Base-by-base conservation (phyloP, 345 rosid genomes). In the Eucalyptus regnans region DNA sequence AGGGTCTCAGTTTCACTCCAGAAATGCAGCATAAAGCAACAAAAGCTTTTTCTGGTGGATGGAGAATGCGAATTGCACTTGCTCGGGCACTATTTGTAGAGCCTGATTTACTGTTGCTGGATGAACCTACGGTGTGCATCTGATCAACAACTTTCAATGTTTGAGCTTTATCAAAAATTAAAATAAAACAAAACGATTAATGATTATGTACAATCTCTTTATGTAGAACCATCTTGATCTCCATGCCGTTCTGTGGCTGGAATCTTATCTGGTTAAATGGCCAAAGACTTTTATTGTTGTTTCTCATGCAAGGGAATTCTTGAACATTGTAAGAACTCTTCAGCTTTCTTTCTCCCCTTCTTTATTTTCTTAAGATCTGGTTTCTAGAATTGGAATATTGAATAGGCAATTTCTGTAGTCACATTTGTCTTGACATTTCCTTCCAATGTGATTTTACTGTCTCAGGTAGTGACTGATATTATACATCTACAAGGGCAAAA, bases 21-120 rank as follows among this genome's bases (percentile, higher is more conserved):
- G 99, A 98, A 88, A 98, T 98, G 99, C 98, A 95, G 94, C 88
- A 76, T 89, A 96, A 92, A 91, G 89, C 98, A 56, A 98, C 99
- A 51, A 98, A 94, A 93, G 89, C 96, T 10, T 97, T 98, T 92
- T 98, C 99, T 90, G 99, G 99, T 90, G 99, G 99, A 92, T 98
- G 99, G 99, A 94, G 99, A 64, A 98, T 98, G 99, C 93, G 99
- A 92, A 96, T 98, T 88, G 99, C 99, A 86, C 96, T 98, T 91
- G 99, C 99, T 86, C 99, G 98, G 88, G 99, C 98, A 1, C 91
- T 98, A 88, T 98, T 94, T 92, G 93, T 98, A 79, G 99, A 98
- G 92, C 99, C 99, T 87, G 99, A 98, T 91, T 85, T 97, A 89
- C 93, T 98, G 94, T 95, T 98, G 83, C 99, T 98, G 90, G 99